Evolutionary conservation across 2,329 filamentous ascomycete genomes (phyloP), one percentile per base, ranked within the genome.

Genomic region (Fusarium annulatum): DNA sequence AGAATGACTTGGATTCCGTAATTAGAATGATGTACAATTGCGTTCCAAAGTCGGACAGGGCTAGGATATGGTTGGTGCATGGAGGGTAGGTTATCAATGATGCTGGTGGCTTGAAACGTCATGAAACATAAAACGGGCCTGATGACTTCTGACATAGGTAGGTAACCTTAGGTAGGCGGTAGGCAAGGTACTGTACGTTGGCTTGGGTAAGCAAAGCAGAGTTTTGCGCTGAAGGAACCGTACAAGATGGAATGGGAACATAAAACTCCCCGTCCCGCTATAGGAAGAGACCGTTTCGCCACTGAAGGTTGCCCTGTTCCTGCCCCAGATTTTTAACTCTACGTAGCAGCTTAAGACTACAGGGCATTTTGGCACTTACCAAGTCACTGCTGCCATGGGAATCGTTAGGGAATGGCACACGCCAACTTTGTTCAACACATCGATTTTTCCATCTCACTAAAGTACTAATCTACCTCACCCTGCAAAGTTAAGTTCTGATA

Each of bases 311-410:
- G 26, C 45, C 45, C 45, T 48, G 53, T 60, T 64, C 46, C 58
- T 61, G 72, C 72, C 65, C 72, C 65, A 61, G 60, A 73, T 56
- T 73, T 74, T 74, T 69, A 75, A 63, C 72, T 74, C 71, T 62
- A 57, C 53, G 43, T 56, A 64, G 66, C 49, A 60, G 45, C 38
- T 68, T 41, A 23, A 49, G 49, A 51, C 63, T 30, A 33, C 15
- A 39, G 34, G 51, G 34, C 51, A 28, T 26, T 53, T 53, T 39
- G 51, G 33, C 23, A n/a, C 21, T 61, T 41, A 19, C 41, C 28
- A 16, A 26, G 26, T 33, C 53, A 34, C 16, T 51, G 26, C 16
- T 51, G 26, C 48, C 28, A 64, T 69, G 30, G 14, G 21, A 9
- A 57, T 45, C 30, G 46, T 62, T 52, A 26, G 26, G 18, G 51